These are phyloP conservation scores for Papiliotrema fonsecae DNA, from an alignment of 1,284 basidiomycete species.

Conservation along the genomic window DNA sequence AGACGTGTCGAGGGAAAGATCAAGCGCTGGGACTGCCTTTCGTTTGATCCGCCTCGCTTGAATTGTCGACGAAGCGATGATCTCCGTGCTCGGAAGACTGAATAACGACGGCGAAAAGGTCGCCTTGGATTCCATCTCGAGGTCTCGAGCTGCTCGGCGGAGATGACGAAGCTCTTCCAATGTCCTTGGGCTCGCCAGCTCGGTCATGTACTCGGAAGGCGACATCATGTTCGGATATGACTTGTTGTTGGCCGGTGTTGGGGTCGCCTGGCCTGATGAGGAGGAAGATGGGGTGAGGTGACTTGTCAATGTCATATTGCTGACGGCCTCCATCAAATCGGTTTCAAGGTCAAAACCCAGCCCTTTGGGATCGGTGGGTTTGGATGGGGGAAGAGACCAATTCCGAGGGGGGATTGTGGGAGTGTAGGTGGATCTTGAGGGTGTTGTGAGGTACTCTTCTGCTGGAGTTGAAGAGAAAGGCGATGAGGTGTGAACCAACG, in stretches of 20 bases:
- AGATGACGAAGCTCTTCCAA: constrained; percentile 2
- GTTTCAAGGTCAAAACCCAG: constrained; percentile 1
- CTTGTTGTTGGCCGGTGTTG: too few species aligned
- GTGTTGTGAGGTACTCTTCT: constrained; percentile 6
- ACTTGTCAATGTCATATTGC: not conserved
- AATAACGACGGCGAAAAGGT: not conserved
- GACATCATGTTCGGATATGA: too few species aligned
- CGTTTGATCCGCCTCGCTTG: constrained; percentile 9
- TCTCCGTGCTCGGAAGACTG: not conserved
- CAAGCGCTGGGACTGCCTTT: constrained; percentile 10
- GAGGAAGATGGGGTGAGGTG: too few species aligned
- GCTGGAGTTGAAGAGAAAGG: constrained; percentile 5
- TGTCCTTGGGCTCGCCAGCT: constrained; percentile 1
- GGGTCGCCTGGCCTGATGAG: too few species aligned
- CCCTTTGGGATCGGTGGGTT: constrained; percentile 2
- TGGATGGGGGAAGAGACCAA: not conserved
- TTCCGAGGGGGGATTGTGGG: not conserved
- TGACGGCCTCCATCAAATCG: not conserved
- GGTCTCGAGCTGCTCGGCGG: constrained; percentile 5
- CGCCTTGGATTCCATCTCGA: not conserved
- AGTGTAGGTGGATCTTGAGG: constrained; percentile 1
- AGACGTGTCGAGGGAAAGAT: not conserved
- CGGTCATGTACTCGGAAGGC: not conserved
- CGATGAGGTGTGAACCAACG: not conserved
- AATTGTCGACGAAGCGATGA: not conserved